Evolutionary conservation across 306 rosid genomes (phyloP).

Genomic region (Gastrolobium bilobum): DNA sequence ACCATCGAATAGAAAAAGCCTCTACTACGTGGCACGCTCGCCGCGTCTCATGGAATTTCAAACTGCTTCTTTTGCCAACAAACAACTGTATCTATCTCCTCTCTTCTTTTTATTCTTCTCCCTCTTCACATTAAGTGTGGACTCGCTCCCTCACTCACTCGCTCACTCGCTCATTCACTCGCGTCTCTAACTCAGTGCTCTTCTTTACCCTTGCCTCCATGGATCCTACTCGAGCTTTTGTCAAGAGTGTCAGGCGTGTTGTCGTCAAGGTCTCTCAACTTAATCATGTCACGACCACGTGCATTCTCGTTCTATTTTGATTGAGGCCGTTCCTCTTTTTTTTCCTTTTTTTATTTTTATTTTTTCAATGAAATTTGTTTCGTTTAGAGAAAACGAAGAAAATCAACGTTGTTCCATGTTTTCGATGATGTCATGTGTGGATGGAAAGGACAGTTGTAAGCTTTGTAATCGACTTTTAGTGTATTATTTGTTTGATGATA

Average conservation of each 20-base stretch:
- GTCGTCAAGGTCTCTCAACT: conserved; percentile 56
- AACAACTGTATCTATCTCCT: background rate
- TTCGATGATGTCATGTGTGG: too few species aligned
- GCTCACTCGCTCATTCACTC: background rate
- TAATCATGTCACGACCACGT: background rate
- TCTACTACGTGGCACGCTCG: conserved; percentile 8
- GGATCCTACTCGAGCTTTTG: conserved; percentile 63
- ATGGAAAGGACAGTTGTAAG: too few species aligned
- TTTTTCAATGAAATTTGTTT: background rate
- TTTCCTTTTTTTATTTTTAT: background rate
- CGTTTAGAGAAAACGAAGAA: background rate
- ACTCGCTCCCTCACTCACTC: background rate
- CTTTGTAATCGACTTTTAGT: too few species aligned
- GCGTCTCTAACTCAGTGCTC: background rate
- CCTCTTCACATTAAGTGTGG: background rate
- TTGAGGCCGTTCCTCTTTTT: background rate
- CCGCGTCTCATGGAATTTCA: background rate
- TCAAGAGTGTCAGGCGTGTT: conserved; percentile 57
- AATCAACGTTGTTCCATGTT: background rate
- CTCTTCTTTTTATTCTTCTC: background rate
- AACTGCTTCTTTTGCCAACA: background rate
- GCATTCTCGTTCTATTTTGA: background rate
- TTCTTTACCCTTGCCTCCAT: conserved; percentile 25
- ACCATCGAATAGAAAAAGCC: background rate
- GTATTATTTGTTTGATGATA: too few species aligned